Evolutionary conservation across 768 basidiomycete genomes (phyloP), one percentile per base, ranked within the genome.

Genomic region (Tricholoma hemisulphureum): DNA sequence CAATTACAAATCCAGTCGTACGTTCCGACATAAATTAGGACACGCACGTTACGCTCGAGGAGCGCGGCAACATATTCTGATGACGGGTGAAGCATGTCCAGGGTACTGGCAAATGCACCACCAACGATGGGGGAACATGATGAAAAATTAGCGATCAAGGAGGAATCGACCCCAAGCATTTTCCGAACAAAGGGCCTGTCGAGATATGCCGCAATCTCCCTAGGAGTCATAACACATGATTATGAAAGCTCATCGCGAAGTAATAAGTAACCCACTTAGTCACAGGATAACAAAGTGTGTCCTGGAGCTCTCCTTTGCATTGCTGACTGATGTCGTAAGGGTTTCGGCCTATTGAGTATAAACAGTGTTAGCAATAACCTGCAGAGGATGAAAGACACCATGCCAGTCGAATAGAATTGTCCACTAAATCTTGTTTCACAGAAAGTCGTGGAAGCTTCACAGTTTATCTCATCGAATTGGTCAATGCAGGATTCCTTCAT

Each of bases 271-370:
- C 49, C 23, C 54, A 73, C 73, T 64, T 65, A 18, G 76, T 83
- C 23, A 82, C 72, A 1, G 83, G 81, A 63, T 87, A 85, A 68
- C 86, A 88, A 16, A 86, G 75, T 0, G 75, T 76, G 2, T 76
- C 77, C 2, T 48, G 59, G 10, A 80, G 65, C 18, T 68, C 61
- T 57, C 83, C 78, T 59, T 80, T 77, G 58, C 87, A 89, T 37
- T 73, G 69, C 63, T 79, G 77, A 63, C 80, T 84, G 39, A 91
- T 80, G 63, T 91, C 88, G 65, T 91, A 89, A 3, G 82, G 83
- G 65, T 85, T 84, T 67, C 72, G 68, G 16, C 73, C 76, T 75
- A 55, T 50, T n/a, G 35, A 11, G 11, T 16, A 13, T 57, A 10
- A 55, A 53, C 23, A 18, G 45, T 48, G 45, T n/a, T n/a, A 35